These are phyloP conservation scores for Paecilomyces sp. DNA, from an alignment of 2,329 filamentous ascomycete genomes.

Conservation along the genomic window DNA sequence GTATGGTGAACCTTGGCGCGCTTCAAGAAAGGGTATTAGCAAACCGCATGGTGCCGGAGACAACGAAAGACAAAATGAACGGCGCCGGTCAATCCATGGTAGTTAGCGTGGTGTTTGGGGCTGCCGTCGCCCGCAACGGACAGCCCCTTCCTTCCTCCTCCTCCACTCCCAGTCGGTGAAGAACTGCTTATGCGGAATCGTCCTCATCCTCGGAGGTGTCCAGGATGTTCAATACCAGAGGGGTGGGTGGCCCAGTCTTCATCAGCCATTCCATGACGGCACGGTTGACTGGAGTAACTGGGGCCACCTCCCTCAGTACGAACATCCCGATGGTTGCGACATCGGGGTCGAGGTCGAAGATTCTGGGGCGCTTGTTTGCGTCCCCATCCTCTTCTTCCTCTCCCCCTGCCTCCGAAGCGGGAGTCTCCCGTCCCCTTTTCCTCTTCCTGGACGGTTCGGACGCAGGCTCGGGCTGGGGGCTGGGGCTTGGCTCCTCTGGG, in stretches of 20 bases:
- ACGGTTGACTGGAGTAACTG: not conserved
- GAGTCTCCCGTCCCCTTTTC: not conserved
- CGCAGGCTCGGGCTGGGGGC: not conserved
- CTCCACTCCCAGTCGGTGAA: not conserved
- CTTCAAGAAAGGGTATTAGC: conserved; percentile 41
- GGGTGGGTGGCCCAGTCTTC: not conserved
- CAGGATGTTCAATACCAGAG: not conserved
- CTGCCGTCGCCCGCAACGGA: not conserved
- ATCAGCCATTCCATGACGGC: not conserved
- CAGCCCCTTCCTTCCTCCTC: not conserved
- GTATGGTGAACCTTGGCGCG: conserved; percentile 69
- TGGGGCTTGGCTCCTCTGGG: not conserved
- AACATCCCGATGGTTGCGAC: not conserved
- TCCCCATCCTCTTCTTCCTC: not conserved
- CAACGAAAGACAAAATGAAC: not conserved
- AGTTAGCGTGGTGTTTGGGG: not conserved
- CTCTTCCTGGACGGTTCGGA: not conserved
- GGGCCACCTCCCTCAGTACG: not conserved
- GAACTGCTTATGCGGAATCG: not conserved
- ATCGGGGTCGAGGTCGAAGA: not conserved
- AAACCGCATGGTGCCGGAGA: not conserved
- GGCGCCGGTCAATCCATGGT: not conserved
- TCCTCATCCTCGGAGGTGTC: not conserved
- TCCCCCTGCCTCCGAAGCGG: not conserved
- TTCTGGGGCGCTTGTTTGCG: not conserved